A percentile compares a stretch with the other conserved stretches of the same genome.
These are phyloP conservation scores for Cetraspora pellucida DNA, from an alignment of 192 early-diverging fungal species.

Conservation along the genomic window DNA sequence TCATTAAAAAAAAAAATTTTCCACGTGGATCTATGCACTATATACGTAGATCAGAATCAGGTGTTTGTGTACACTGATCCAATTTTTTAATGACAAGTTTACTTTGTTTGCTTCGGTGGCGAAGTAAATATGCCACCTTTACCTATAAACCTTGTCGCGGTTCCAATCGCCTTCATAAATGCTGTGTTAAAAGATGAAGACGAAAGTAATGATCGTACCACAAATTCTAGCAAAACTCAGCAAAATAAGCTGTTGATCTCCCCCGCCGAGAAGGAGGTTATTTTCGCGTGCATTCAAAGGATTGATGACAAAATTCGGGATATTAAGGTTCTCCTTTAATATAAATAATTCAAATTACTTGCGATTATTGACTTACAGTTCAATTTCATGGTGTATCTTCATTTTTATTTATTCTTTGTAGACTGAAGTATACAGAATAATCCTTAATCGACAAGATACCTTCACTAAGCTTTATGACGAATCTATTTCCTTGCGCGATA, in stretches of 20 bases:
- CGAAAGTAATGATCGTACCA: background rate
- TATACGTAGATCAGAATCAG: too few relatives aligned
- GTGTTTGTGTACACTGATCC: too few relatives aligned
- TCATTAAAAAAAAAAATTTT: too few relatives aligned
- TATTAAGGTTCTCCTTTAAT: constrained; percentile 15
- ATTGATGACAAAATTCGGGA: constrained; percentile 18
- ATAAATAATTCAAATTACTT: background rate
- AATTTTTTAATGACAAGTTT: too few relatives aligned
- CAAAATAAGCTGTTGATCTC: constrained; percentile 1
- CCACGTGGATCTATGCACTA: too few relatives aligned
- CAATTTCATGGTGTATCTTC: too few relatives aligned
- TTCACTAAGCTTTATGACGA: constrained; percentile 22
- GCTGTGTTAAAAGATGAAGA: constrained; percentile 4
- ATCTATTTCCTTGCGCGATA: constrained; percentile 10
- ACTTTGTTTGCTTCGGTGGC: too few relatives aligned
- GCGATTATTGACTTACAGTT: background rate
- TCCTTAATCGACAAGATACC: constrained; percentile 1
- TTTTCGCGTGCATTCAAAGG: constrained; percentile 23
- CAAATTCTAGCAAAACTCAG: background rate
- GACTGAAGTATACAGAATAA: constrained; percentile 23
- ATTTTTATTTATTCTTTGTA: background rate
- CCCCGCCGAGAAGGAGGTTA: background rate
- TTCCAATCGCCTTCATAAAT: constrained; percentile 19
- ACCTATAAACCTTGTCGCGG: background rate
- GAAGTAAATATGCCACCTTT: constrained; percentile 16